Evolutionary conservation across 2,329 filamentous ascomycete genomes (phyloP).

Genomic region (Periglandula ipomoeae): DNA sequence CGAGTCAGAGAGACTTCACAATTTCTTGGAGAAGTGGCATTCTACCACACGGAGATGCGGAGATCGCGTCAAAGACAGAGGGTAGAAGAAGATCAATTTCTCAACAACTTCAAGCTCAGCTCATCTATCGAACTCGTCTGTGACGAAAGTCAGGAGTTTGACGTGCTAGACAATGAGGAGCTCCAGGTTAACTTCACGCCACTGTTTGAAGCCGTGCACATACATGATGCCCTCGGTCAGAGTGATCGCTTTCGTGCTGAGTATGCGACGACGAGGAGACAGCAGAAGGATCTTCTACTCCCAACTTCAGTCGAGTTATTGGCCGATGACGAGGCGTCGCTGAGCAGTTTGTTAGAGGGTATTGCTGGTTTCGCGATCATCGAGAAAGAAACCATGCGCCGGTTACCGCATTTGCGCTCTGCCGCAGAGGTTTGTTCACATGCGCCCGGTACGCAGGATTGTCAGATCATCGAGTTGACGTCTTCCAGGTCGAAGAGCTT

Average conservation of each 20-base stretch:
- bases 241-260: slow-evolving; percentile 84
- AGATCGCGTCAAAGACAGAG: slow-evolving; percentile 76
- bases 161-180: slow-evolving; percentile 91
- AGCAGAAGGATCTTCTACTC: slow-evolving; percentile 85
- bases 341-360: slow-evolving; percentile 87
- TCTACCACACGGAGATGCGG: slow-evolving; percentile 89
- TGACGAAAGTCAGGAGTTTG: slow-evolving; percentile 91
- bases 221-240: slow-evolving; percentile 88
- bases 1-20: slow-evolving; percentile 93
- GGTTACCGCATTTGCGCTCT: slow-evolving; percentile 73
- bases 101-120: slow-evolving; percentile 82
- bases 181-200: slow-evolving; percentile 91
- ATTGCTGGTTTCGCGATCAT: slow-evolving; percentile 96
- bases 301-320: slow-evolving; percentile 67
- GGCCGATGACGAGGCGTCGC: slow-evolving; percentile 71
- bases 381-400: slow-evolving; percentile 86
- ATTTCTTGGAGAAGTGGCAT: slow-evolving; percentile 89
- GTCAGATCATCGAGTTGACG: neutral
- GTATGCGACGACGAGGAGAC: slow-evolving; percentile 82
- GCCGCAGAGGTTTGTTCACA: slow-evolving; percentile 59
- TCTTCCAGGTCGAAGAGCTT: slow-evolving; percentile 76
- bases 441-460: neutral
- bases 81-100: slow-evolving; percentile 62
- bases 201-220: slow-evolving; percentile 89
- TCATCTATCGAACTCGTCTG: slow-evolving; percentile 92